Conservation (phyloP, 306 rosid species). For the Ormosia semicastrata region DNA sequence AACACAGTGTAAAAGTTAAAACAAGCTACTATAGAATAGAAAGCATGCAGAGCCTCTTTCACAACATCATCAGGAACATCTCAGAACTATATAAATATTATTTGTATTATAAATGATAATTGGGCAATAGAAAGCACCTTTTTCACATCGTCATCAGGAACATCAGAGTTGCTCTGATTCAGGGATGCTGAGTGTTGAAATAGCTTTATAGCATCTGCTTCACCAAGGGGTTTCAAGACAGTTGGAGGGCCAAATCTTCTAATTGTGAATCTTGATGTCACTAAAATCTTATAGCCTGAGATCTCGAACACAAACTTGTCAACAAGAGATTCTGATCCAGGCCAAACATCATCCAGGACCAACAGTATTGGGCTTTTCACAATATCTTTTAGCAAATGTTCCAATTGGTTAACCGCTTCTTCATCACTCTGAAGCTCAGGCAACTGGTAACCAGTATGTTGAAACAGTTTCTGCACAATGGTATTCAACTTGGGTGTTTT, state of each 20-base stretch:
- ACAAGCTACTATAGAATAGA: not conserved
- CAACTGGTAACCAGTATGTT: conserved; percentile 15
- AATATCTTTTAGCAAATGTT: conserved; percentile 27
- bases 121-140: conserved; percentile 37
- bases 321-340: conserved; percentile 41
- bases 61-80: conserved; percentile 33
- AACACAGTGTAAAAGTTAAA: not conserved
- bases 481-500: conserved; percentile 37
- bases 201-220: conserved; percentile 43
- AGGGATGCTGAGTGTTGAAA: conserved; percentile 45
- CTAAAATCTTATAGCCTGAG: conserved; percentile 51
- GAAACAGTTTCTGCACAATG: conserved; percentile 42
- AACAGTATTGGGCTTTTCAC: conserved; percentile 33
- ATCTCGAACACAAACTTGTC: conserved; percentile 40
- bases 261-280: conserved; percentile 58
- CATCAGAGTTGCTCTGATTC: not conserved
- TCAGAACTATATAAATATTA: too few species aligned
- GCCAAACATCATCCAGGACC: conserved; percentile 67
- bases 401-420: conserved; percentile 25
- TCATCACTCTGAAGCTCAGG: conserved; percentile 40
- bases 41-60: conserved; percentile 39
- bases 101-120: too few species aligned
- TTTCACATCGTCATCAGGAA: conserved; percentile 37
- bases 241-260: conserved; percentile 25
- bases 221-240: conserved; percentile 34